Base-by-base conservation (phyloP, 139 green algal genomes). In the Chlorella sp. region DNA sequence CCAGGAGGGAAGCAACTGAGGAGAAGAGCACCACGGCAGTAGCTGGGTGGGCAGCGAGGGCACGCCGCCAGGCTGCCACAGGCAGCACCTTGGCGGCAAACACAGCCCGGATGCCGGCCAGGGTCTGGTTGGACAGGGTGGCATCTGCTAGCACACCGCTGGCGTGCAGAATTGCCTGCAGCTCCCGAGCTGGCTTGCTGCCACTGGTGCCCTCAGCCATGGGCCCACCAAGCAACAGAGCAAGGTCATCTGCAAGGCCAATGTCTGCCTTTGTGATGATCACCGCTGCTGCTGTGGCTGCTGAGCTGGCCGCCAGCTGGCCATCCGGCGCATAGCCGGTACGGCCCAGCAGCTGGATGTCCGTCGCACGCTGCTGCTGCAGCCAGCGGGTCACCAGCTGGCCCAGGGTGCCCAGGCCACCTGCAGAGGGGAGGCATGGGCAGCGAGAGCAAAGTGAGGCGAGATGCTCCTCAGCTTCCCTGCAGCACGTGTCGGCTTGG, bases 71-170 rank as follows among this genome's bases (percentile, higher is more conserved):
- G 51, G 25, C 41, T 15, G 82, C 18, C 11, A 68, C 74, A 25
- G 82, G 71, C n/a, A 71, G 23, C 47, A 86, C 83, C 74, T 92
- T 92, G 39, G 89, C 56, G 20, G 44, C 84, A 85, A 86, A 90
- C 44, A 96, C 93, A 7, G 80, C 69, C 21, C 92, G 87, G 3
- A 91, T 56, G 3, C 84, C 75, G 2, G 62, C 47, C 0, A 88
- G 56, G 9, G 80, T 94, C 83, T 96, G 93, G 39, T 94, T 94
- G 3, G 51, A 21, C 1, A 97, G 28, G 0, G 91, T 93, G 16
- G 93, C 92, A 84, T 97, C 94, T 1, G 89, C 86, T 47, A 98
- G 86, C 28, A 94, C 91, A 18, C 94, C 95, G 36, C 92, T 92
- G 23, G 94, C 94, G 85, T 96, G 94, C n/a, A 97, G 79, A 25